Evolutionary conservation across 2,329 filamentous ascomycete genomes (phyloP), one percentile per base, ranked within the genome.

Genomic region (Oidium heveae): DNA sequence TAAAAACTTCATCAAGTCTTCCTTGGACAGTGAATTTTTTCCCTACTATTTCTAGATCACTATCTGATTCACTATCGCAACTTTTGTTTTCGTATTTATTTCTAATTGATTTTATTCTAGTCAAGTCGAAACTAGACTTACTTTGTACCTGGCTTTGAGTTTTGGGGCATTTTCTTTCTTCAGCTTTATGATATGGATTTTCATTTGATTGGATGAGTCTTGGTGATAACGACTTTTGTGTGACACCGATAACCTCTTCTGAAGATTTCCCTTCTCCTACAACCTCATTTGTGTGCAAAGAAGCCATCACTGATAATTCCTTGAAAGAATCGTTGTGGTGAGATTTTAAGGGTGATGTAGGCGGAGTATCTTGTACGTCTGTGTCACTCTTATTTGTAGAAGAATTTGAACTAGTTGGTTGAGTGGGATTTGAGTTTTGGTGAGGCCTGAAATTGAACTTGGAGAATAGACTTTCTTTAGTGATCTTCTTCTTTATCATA

Each of bases 401-500:
- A 28, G 71, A 71, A 22, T 76, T 80, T 2, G 82, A 84, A 64
- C 73, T 79, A 6, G 69, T 60, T 13, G 68, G 66, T 55, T 71
- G 64, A 3, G 66, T 65, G 10, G 65, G 66, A 22, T 64, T 66
- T 6, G 56, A 56, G 13, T 57, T 57, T 33, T 69, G 52, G 53
- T 60, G 43, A 18, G 69, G 68, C 61, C 73, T 76, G 62, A 81
- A 88, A 63, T 88, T 87, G 70, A 96, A 94, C 24, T 77, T 77
- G 54, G 86, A 81, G 63, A 96, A 84, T 1, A 98, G 72, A 56
- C 84, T 84, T 39, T 80, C 77, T 61, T 88, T 91, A 7, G 82
- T 80, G 59, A 94, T 84, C 69, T 86, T 94, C 72, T 91, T 96
- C 67, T 84, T 88, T 1, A 86, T 94, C 68, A 82, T 86, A 24